Percentiles rank a stretch among this genome's conserved stretches.
These are phyloP conservation scores for Tolypocladium album DNA, from an alignment of 2,329 filamentous ascomycete genomes.

Conservation along the genomic window DNA sequence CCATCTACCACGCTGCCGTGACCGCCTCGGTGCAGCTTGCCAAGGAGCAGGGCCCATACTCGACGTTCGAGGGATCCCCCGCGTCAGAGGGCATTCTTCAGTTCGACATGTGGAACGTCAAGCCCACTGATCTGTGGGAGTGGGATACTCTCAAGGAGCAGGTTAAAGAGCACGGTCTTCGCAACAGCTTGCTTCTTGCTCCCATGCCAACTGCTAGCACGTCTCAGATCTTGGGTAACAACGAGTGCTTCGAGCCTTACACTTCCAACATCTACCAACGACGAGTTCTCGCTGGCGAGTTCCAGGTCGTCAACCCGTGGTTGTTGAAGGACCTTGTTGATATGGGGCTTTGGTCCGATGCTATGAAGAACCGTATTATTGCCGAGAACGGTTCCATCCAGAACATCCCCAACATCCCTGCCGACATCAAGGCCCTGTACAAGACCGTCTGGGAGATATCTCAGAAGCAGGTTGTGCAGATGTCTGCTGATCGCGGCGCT, in stretches of 20 bases:
- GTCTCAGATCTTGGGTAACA: slow-evolving; percentile 96
- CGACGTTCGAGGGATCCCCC: slow-evolving; percentile 85
- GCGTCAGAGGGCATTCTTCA: slow-evolving; percentile 93
- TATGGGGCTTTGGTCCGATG: slow-evolving; percentile 95
- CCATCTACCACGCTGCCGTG: slow-evolving; percentile 92
- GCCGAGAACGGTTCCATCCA: slow-evolving; percentile 92
- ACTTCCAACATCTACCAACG: slow-evolving; percentile 99
- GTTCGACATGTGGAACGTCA: slow-evolving; percentile 98
- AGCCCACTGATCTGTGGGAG: slow-evolving; percentile 90
- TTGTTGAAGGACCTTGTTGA: slow-evolving; percentile 96
- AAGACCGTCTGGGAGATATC: slow-evolving; percentile 99
- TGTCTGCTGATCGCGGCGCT: slow-evolving; percentile 95
- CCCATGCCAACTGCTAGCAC: slow-evolving; percentile 98
- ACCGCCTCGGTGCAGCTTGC: slow-evolving; percentile 83
- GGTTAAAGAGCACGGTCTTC: slow-evolving; percentile 85
- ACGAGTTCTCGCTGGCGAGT: slow-evolving; percentile 93
- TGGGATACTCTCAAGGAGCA: slow-evolving; percentile 82
- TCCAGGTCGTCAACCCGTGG: slow-evolving; percentile 99
- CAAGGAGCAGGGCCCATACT: slow-evolving; percentile 73
- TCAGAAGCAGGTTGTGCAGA: slow-evolving; percentile 89
- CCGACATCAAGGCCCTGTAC: slow-evolving; percentile 93
- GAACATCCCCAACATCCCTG: slow-evolving; percentile 92
- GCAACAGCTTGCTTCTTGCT: slow-evolving; percentile 89
- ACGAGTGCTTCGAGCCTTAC: slow-evolving; percentile 99
- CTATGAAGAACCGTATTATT: slow-evolving; percentile 99